These are phyloP conservation scores for Mayamaea pseudoterrestris DNA, from an alignment of 108 stramenopile genomes.

Conservation along the genomic window DNA sequence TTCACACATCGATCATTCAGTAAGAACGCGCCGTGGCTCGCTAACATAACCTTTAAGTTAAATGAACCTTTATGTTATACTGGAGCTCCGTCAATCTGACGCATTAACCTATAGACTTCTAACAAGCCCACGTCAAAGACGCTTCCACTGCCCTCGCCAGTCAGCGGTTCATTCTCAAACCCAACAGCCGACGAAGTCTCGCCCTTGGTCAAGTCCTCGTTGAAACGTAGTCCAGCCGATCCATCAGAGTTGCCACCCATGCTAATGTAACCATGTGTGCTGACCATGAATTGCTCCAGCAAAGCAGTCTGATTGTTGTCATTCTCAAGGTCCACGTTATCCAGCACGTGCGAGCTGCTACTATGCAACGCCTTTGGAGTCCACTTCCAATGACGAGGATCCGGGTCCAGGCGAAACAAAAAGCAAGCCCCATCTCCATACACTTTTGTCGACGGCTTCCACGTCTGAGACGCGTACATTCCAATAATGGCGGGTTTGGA, in stretches of 20 bases:
- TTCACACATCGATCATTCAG: too few relatives aligned
- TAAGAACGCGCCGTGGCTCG: too few relatives aligned
- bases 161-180: slow-evolving; percentile 65
- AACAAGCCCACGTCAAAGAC: slow-evolving; percentile 62
- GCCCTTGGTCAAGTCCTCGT: slow-evolving; percentile 66
- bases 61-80: too few relatives aligned
- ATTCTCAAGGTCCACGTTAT: slow-evolving; percentile 7
- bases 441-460: slow-evolving; percentile 35
- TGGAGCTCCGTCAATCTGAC: slow-evolving; percentile 9
- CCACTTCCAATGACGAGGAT: slow-evolving; percentile 69
- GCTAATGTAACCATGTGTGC: slow-evolving; percentile 40
- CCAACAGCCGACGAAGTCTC: slow-evolving; percentile 50
- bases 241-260: slow-evolving; percentile 72
- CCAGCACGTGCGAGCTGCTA: slow-evolving; percentile 4
- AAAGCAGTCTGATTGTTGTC: slow-evolving; percentile 21
- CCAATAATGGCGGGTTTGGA: slow-evolving; percentile 33
- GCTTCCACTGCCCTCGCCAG: slow-evolving; percentile 11
- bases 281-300: slow-evolving; percentile 67
- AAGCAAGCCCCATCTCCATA: slow-evolving; percentile 78
- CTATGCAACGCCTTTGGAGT: slow-evolving; percentile 22
- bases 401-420: slow-evolving; percentile 53
- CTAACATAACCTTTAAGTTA: too few relatives aligned
- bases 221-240: slow-evolving; percentile 51
- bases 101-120: slow-evolving; percentile 50
- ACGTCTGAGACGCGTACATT: slow-evolving; percentile 69